A percentile compares a stretch with the other conserved stretches of the same genome.
phyloP scores from a whole-genome alignment of 2,329 filamentous ascomycete genomes.

The Hypoxylon sp. region DNA sequence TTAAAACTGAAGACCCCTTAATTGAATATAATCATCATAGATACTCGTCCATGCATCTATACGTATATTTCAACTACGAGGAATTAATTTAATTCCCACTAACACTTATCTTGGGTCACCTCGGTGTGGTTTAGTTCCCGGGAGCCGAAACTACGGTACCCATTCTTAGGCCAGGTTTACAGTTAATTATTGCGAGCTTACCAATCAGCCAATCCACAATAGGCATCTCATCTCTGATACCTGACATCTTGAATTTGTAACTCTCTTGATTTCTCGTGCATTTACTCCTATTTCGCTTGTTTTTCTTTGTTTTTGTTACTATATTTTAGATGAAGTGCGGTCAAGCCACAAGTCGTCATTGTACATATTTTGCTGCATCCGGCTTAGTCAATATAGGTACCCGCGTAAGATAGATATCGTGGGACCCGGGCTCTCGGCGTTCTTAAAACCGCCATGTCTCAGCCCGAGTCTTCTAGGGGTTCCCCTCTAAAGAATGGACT shows the following conservation, averaged over 20 bases:
- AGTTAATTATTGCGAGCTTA: conserved; percentile 27
- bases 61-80: background rate
- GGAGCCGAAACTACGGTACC: background rate
- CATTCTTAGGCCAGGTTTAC: background rate
- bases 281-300: background rate
- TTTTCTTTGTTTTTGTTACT: conserved; percentile 1
- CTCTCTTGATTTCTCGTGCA: background rate
- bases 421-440: conserved; percentile 7
- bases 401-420: conserved; percentile 12
- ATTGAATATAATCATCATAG: background rate
- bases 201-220: conserved; percentile 35
- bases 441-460: conserved; percentile 32
- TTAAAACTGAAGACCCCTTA: background rate
- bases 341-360: background rate
- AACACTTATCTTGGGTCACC: no score
- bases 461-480: conserved; percentile 22
- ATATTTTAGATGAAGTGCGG: background rate
- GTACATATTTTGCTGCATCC: background rate
- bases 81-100: no score
- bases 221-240: conserved; percentile 23
- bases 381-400: background rate
- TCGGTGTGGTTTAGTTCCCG: no score
- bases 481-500: conserved; percentile 12
- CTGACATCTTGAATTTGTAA: conserved; percentile 13
- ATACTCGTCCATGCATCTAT: background rate